Base-by-base conservation (phyloP, 139 green algal genomes). In the Auxenochlorella pyrenoidosa region DNA sequence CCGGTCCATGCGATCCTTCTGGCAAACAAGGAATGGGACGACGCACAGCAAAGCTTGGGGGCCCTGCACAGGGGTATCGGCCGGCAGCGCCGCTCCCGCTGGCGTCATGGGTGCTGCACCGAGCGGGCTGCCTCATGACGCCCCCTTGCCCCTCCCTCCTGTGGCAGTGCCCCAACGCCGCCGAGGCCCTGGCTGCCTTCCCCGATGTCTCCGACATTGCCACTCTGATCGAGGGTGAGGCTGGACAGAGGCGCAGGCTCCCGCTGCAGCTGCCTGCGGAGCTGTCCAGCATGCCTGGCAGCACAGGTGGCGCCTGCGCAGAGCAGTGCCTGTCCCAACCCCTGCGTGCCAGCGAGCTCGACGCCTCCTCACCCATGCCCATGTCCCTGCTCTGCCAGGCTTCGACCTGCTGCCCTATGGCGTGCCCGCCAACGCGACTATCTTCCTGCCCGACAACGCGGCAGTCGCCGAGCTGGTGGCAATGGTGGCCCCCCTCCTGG, bases 381-480 rank as follows among this genome's bases (percentile, higher is more conserved):
- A 44, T 43, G 12, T 0, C 28, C 32, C 16, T 41, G 38, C 38
- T 19, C 34, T 12, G 5, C 21, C 58, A 73, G 79, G 36, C 79
- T 75, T 84, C 24, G 30, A 58, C 19, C 79, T 84, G 54, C 79
- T 84, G 54, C 59, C 79, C 47, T 16, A 47, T 34, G 59, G 54
- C 21, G 38, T 84, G 22, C 79, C 79, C 28, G 58, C 30, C 0
- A 60, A 41, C 60, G 40, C 38, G 40, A 85, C 80, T 40, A 63
- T 85, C 60, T 85, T 85, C 80, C 40, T 76, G 60, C 80, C 80
- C 63, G 75, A 32, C 80, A 77, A 85, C 80, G 41, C 59, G 0
- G 80, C 34, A 36, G 80, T 85, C 26, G 28, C 38, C 5, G 30
- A 0, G 1, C 80, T 85, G 60, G 15, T 85, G 13, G 18, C 16